Evolutionary conservation across 2,329 filamentous ascomycete genomes (phyloP).

Genomic region (Westerdykella ornata): DNA sequence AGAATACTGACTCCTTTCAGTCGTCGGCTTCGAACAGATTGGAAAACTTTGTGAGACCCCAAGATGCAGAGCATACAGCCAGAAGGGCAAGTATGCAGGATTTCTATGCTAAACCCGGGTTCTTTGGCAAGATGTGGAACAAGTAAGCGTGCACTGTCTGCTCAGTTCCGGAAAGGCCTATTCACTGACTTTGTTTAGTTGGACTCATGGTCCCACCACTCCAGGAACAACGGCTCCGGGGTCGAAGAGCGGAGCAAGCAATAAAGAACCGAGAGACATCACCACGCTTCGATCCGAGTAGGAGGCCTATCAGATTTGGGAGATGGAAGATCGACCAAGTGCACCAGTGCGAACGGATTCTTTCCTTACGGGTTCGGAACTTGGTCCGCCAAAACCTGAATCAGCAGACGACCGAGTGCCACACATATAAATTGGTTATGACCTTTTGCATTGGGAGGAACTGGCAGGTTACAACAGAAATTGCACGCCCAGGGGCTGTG

Average conservation of each 20-base stretch:
- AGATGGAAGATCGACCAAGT: no score
- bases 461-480: no score
- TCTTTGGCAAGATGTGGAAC: conserved; percentile 32
- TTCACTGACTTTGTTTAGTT: conserved; percentile 18
- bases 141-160: conserved; percentile 15
- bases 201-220: conserved; percentile 21
- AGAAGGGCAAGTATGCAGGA: conserved; percentile 30
- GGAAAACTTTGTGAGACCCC: conserved; percentile 27
- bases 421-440: no score
- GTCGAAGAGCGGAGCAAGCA: no score
- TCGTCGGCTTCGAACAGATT: conserved; percentile 27
- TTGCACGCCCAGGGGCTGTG: no score
- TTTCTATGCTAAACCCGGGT: conserved; percentile 27
- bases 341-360: no score
- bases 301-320: no score
- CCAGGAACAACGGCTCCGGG: no score
- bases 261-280: conserved; percentile 19
- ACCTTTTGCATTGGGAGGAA: no score
- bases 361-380: no score
- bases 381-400: no score
- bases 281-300: conserved; percentile 9
- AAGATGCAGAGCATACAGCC: conserved; percentile 20
- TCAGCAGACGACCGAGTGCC: no score
- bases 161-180: background rate
- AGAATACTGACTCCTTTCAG: conserved; percentile 11